Evolutionary conservation across 2,329 filamentous ascomycete species (phyloP).

Genomic region (Epichloe amarillans): DNA sequence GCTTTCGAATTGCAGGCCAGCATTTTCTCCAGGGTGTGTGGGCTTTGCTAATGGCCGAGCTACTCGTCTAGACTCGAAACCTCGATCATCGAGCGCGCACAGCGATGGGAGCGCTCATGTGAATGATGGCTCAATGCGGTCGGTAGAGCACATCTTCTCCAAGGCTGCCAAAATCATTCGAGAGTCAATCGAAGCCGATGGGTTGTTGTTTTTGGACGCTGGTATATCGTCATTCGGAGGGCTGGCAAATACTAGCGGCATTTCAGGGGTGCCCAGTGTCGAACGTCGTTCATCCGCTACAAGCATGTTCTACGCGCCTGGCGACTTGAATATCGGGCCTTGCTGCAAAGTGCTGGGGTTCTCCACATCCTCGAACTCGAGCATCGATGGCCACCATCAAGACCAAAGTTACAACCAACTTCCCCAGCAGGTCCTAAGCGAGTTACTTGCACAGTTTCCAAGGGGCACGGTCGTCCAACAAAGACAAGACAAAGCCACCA

Average conservation of each 20-base stretch:
- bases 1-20: not conserved
- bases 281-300: not conserved
- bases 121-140: constrained; percentile 1
- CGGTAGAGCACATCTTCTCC: constrained; percentile 19
- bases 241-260: not conserved
- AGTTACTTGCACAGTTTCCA: constrained; percentile 1
- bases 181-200: constrained; percentile 27
- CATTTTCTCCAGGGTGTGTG: not conserved
- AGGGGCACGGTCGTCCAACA: constrained; percentile 2
- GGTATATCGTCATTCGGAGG: constrained; percentile 16
- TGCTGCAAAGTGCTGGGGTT: constrained; percentile 24
- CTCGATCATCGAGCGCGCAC: not conserved
- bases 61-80: not conserved
- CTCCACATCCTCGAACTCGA: constrained; percentile 22
- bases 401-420: constrained; percentile 1
- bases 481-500: not conserved
- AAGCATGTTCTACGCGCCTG: constrained; percentile 1
- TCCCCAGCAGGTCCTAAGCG: constrained; percentile 2
- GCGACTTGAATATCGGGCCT: not conserved
- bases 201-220: constrained; percentile 20
- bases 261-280: not conserved
- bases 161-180: constrained; percentile 32
- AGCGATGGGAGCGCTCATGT: not conserved
- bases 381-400: constrained; percentile 17
- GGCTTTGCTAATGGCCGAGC: not conserved